phyloP scores from a whole-genome alignment of 345 rosid genomes.

The Pugionium cornutum region DNA sequence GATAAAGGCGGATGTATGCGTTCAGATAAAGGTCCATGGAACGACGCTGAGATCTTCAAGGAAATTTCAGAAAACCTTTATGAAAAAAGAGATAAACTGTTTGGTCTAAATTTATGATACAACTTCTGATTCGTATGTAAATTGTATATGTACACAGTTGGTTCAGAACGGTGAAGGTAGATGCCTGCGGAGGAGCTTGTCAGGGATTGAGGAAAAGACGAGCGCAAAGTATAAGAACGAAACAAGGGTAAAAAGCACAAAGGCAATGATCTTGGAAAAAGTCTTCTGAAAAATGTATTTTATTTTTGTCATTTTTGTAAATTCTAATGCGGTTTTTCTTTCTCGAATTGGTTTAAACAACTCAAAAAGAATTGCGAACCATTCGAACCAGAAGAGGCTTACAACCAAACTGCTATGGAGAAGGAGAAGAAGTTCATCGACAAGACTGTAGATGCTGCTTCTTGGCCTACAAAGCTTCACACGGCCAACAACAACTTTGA shows the following conservation, averaged over 20 bases:
- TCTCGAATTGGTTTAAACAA: neutral
- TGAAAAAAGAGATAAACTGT: conserved; percentile 7
- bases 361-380: conserved; percentile 36
- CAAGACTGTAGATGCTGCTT: conserved; percentile 46
- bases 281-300: neutral
- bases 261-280: neutral
- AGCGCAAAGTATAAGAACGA: conserved; percentile 44
- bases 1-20: conserved; percentile 92
- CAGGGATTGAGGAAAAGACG: conserved; percentile 58
- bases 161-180: conserved; percentile 70
- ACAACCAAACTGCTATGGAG: conserved; percentile 28
- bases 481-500: conserved; percentile 14
- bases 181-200: conserved; percentile 46
- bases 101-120: neutral
- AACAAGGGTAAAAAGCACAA: conserved; percentile 34
- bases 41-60: conserved; percentile 64
- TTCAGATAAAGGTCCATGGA: conserved; percentile 98
- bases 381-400: conserved; percentile 25
- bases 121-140: conserved; percentile 2
- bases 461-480: conserved; percentile 39
- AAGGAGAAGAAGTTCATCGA: conserved; percentile 42
- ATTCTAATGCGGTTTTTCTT: neutral
- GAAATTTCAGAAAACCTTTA: conserved; percentile 37
- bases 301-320: no score
- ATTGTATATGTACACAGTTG: conserved; percentile 44